Conservation (phyloP, 768 basidiomycete genomes). For the Lactifluus hygrophoroides region DNA sequence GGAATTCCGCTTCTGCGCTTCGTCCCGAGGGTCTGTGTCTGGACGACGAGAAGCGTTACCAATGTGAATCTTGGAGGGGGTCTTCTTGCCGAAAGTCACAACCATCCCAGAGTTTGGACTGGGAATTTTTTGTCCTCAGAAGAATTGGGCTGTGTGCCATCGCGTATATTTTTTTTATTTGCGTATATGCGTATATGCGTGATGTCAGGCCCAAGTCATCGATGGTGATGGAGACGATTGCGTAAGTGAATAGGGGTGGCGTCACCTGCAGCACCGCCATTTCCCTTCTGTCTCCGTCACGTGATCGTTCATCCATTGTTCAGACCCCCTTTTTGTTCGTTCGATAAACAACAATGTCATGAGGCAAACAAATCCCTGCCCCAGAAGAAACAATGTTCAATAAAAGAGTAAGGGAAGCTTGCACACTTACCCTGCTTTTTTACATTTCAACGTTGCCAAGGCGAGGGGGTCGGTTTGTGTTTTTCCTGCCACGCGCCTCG, state of each 20-base stretch:
- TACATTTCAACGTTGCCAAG: conserved; percentile 15
- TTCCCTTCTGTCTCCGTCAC: neutral
- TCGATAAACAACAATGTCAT: conserved; percentile 8
- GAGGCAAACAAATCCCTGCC: neutral
- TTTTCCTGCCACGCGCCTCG: conserved; percentile 9
- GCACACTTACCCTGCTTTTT: neutral
- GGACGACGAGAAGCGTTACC: too few species aligned
- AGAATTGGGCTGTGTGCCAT: too few species aligned
- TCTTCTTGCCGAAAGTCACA: too few species aligned
- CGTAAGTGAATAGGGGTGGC: neutral
- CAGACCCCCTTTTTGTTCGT: conserved; percentile 3
- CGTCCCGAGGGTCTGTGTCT: too few species aligned
- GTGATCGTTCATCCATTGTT: neutral
- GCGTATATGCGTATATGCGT: too few species aligned
- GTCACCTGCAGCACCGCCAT: conserved; percentile 5
- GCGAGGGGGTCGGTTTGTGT: neutral
- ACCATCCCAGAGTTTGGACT: too few species aligned
- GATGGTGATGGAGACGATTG: too few species aligned
- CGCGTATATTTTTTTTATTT: too few species aligned
- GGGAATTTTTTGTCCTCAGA: too few species aligned
- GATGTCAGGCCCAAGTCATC: too few species aligned
- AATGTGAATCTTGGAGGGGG: too few species aligned
- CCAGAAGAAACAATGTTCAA: conserved; percentile 5
- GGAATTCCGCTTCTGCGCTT: too few species aligned
- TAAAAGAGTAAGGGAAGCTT: neutral